phyloP scores from a whole-genome alignment of 2,329 filamentous ascomycete genomes.

The Aureobasidium sp. region DNA sequence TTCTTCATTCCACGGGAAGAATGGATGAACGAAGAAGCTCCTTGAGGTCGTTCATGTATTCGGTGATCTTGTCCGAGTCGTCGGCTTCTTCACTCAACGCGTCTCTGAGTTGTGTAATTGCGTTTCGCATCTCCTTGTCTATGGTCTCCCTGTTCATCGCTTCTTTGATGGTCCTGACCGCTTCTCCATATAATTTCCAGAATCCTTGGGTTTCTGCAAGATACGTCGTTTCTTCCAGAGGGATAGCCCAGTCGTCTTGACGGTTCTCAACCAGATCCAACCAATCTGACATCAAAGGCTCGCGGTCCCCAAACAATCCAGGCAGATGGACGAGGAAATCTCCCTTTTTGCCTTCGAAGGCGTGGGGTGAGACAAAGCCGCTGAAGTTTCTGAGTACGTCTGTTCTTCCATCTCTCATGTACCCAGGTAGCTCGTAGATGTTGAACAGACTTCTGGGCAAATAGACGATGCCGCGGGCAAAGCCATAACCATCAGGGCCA shows the following conservation, averaged over 20 bases:
- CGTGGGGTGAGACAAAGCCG: neutral
- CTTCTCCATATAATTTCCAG: conserved; percentile 24
- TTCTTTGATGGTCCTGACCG: conserved; percentile 17
- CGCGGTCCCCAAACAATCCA: conserved; percentile 17
- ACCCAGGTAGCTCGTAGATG: conserved; percentile 3
- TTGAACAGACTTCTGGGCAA: conserved; percentile 16
- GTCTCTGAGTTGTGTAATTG: neutral
- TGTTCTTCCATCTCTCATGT: neutral
- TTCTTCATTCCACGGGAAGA: neutral
- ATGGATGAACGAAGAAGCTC: neutral
- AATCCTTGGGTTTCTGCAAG: conserved; percentile 17
- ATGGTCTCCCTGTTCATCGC: neutral
- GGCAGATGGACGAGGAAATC: conserved; percentile 20
- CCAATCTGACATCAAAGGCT: conserved; percentile 17
- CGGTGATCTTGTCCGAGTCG: neutral
- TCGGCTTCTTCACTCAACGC: conserved; percentile 6
- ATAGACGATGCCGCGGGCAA: conserved; percentile 1
- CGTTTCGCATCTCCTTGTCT: neutral
- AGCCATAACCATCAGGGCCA: neutral
- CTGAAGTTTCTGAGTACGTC: conserved; percentile 26
- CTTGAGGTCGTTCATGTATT: neutral
- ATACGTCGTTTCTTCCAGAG: conserved; percentile 16
- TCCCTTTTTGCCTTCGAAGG: conserved; percentile 11
- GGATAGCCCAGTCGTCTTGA: conserved; percentile 7
- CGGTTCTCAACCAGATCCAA: conserved; percentile 12